Evolutionary conservation across 495 filamentous ascomycete genomes (phyloP).

Genomic region (Halenospora varia): DNA sequence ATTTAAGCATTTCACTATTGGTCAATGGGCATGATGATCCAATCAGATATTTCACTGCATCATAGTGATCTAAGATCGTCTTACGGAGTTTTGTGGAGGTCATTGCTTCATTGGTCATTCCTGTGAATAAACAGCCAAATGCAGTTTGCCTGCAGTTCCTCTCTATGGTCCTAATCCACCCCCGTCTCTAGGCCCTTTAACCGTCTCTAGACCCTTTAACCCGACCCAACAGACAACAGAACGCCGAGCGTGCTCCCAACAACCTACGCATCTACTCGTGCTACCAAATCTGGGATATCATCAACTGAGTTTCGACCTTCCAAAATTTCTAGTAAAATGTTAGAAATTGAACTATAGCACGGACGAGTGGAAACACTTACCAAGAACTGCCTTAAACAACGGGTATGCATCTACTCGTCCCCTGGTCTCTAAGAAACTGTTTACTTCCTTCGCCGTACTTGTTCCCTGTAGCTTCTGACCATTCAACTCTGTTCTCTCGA

Average conservation of each 20-base stretch:
- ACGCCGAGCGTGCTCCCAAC: neutral
- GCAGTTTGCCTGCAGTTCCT: neutral
- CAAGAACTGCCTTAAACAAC: constrained; percentile 80
- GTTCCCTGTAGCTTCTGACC: constrained; percentile 97
- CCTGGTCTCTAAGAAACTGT: constrained; percentile 75
- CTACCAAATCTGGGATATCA: constrained; percentile 57
- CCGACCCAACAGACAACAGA: neutral
- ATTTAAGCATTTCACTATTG: too few relatives aligned
- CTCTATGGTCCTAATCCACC: neutral
- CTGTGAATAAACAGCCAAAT: too few relatives aligned
- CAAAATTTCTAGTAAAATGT: constrained; percentile 41
- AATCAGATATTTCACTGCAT: too few relatives aligned
- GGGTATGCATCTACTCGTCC: constrained; percentile 81
- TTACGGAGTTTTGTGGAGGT: too few relatives aligned
- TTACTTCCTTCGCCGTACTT: constrained; percentile 85
- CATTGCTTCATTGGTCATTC: too few relatives aligned
- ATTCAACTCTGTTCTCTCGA: constrained; percentile 87
- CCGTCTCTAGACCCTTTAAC: too few relatives aligned
- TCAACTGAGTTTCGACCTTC: constrained; percentile 55
- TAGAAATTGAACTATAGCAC: neutral
- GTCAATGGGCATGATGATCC: too few relatives aligned
- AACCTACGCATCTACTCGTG: constrained; percentile 28
- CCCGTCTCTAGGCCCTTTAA: too few relatives aligned
- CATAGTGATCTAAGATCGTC: too few relatives aligned
- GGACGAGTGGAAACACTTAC: constrained; percentile 34